These are phyloP conservation scores for Trichosporon faecale DNA, from an alignment of 1,284 basidiomycete genomes.

Conservation along the genomic window DNA sequence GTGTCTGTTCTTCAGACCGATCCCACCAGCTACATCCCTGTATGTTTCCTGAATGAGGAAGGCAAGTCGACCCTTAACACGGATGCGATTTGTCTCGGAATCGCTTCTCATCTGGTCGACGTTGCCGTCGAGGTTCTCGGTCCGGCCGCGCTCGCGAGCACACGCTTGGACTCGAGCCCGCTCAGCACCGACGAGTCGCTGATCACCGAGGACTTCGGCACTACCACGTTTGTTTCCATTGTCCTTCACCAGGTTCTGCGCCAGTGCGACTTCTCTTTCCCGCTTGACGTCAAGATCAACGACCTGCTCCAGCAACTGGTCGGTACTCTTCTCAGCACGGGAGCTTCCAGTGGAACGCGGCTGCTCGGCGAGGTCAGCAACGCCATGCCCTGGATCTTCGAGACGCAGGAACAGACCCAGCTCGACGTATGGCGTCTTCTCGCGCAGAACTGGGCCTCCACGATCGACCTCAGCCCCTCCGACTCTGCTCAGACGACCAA, in stretches of 20 bases:
- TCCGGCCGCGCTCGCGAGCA: constrained; percentile 20
- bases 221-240: constrained; percentile 27
- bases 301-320: constrained; percentile 26
- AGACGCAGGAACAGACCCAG: constrained; percentile 34
- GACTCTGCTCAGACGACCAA: constrained; percentile 32
- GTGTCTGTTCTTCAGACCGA: constrained; percentile 34
- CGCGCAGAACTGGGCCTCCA: constrained; percentile 35
- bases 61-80: constrained; percentile 22
- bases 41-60: constrained; percentile 28
- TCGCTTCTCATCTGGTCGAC: constrained; percentile 32
- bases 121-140: constrained; percentile 29
- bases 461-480: constrained; percentile 33
- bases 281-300: constrained; percentile 17
- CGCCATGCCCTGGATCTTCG: constrained; percentile 40
- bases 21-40: constrained; percentile 37
- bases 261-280: constrained; percentile 23
- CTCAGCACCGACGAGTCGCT: constrained; percentile 4
- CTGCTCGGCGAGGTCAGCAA: constrained; percentile 46
- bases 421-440: constrained; percentile 43
- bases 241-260: constrained; percentile 37
- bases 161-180: constrained; percentile 9
- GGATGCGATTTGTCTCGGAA: constrained; percentile 25
- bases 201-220: constrained; percentile 23
- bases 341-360: constrained; percentile 28
- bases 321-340: constrained; percentile 26